Conservation (phyloP, 306 rosid species). For the Cucurbita ficifolia region DNA sequence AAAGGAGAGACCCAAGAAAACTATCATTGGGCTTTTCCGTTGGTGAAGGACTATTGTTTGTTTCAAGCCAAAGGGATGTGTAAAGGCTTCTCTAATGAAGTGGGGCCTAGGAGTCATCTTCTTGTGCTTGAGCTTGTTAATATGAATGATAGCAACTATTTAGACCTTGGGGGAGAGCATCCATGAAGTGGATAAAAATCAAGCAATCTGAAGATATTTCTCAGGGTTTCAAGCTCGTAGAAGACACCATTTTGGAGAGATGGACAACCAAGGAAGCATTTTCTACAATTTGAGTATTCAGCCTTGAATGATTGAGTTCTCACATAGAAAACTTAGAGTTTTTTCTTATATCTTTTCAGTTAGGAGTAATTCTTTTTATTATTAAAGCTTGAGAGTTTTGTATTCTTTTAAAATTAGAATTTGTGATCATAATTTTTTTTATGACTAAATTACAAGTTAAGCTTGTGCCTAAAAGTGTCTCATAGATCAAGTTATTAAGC, state of each 20-base stretch:
- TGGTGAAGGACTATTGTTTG: not conserved
- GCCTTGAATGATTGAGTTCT: not conserved
- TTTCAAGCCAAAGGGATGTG: not conserved
- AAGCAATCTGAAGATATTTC: not conserved
- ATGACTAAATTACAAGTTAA: no score
- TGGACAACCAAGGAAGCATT: not conserved
- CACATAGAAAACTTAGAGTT: not conserved
- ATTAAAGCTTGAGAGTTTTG: not conserved
- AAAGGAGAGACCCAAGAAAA: not conserved
- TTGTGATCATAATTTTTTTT: not conserved
- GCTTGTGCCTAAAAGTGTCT: no score
- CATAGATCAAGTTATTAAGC: no score
- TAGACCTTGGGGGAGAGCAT: not conserved
- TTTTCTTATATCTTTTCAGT: not conserved
- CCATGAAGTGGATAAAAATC: not conserved
- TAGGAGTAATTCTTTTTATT: not conserved
- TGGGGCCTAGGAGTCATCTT: not conserved
- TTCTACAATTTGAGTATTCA: no score
- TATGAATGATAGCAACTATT: not conserved
- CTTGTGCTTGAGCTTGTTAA: not conserved
- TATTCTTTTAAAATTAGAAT: not conserved
- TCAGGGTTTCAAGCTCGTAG: not conserved
- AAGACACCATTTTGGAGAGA: not conserved
- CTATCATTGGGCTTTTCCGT: not conserved
- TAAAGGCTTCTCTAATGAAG: not conserved